Evolutionary conservation across 2,329 filamentous ascomycete species (phyloP).

Genomic region (Rugonectria rugulosa): DNA sequence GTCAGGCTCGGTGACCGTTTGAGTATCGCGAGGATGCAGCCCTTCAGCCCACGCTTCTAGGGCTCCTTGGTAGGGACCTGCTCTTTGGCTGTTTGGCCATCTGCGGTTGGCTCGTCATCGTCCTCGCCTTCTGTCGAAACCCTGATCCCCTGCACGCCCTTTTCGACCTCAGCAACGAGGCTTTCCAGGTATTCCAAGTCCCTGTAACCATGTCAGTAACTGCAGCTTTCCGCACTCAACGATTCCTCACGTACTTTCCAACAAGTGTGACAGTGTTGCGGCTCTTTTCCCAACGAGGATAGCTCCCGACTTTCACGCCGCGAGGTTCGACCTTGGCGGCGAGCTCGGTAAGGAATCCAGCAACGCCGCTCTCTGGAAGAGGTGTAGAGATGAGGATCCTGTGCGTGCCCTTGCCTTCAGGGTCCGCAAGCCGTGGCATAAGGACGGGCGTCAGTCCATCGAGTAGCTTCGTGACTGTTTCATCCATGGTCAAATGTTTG

Average conservation of each 20-base stretch:
- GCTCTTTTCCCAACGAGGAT: slow-evolving; percentile 89
- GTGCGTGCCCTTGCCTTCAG: slow-evolving; percentile 80
- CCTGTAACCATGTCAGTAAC: slow-evolving; percentile 46
- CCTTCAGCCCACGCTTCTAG: slow-evolving; percentile 2
- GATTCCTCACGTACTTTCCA: slow-evolving; percentile 54
- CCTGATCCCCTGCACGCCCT: slow-evolving; percentile 75
- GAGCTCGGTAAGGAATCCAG: slow-evolving; percentile 81
- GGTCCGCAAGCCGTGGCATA: slow-evolving; percentile 75
- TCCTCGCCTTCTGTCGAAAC: slow-evolving; percentile 77
- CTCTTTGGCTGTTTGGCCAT: slow-evolving; percentile 25
- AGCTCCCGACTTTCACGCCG: slow-evolving; percentile 93
- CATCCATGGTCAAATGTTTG: slow-evolving; percentile 17
- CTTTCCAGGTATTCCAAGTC: slow-evolving; percentile 81
- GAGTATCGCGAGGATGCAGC: not conserved
- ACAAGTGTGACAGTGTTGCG: slow-evolving; percentile 92
- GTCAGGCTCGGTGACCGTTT: slow-evolving; percentile 11
- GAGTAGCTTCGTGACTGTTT: slow-evolving; percentile 74
- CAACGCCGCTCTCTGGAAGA: slow-evolving; percentile 84
- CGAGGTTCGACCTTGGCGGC: slow-evolving; percentile 75
- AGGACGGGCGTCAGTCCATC: slow-evolving; percentile 77
- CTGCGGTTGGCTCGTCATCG: slow-evolving; percentile 59
- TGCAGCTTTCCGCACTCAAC: slow-evolving; percentile 28
- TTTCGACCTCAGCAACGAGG: slow-evolving; percentile 78
- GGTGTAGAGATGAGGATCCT: slow-evolving; percentile 88
- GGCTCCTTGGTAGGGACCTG: slow-evolving; percentile 13